Evolutionary conservation across 257 asterid genomes (phyloP), one percentile per base, ranked within the genome.

Genomic region (Nicotiana tabacum): DNA sequence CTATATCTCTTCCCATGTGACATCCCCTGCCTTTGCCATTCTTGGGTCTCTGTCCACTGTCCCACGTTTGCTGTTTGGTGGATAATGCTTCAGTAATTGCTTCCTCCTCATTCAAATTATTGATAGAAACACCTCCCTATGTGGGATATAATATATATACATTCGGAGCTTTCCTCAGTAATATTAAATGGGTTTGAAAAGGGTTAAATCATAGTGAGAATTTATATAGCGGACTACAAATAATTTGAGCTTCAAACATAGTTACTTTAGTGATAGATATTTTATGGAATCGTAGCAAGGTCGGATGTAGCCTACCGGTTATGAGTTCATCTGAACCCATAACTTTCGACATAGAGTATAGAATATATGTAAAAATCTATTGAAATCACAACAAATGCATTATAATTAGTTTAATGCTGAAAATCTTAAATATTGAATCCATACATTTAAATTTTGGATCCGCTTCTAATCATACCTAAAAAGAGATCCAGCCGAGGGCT

Each of bases 1-100:
- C 69, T 85, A 87, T 69, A 60, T 81, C 83, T 70, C 84, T 51
- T 76, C 82, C 92, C 92, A 89, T 88, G 91, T 90, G 92, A 90
- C 78, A 82, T 53, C 85, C 86, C 76, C 72, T 48, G 46, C 77
- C 68, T 82, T 81, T 18, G 78, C 85, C 32, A 66, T 80, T 89
- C 84, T 84, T 18, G 84, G 87, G 89, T 86, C 85, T 68, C 61
- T 61, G 58, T 88, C 91, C 33, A 27, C 51, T 85, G 88, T 76
- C 93, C 91, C 93, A 88, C 89, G 51, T 83, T 86, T 85, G 85
- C 86, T 76, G 51, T 83, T 86, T 85, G 85, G 86, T 82, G 69
- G 81, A 86, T 81, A 82, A 83, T 84, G 74, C 67, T 85, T 81
- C 69, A 80, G 67, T 81, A 83, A 86, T 66, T 81, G 81, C 74